A percentile compares a stretch with the other conserved stretches of the same genome.
These are phyloP conservation scores for Colletotrichum sp. DNA, from an alignment of 2,329 filamentous ascomycete genomes.

Conservation along the genomic window DNA sequence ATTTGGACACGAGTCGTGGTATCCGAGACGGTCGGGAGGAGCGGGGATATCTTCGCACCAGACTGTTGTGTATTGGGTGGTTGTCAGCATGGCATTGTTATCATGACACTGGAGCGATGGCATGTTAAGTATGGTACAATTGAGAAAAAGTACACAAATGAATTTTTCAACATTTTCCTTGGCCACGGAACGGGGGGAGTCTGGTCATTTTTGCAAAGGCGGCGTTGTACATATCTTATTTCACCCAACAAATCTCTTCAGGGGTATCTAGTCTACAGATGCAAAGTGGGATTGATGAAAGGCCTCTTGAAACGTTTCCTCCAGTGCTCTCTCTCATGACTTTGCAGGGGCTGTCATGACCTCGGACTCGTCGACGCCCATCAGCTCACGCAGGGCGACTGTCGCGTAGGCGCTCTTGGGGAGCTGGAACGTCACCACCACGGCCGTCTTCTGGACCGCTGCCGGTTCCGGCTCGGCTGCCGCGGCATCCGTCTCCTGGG, in stretches of 20 bases:
- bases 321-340: not conserved
- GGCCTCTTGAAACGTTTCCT: not conserved
- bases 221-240: slow-evolving; percentile 7
- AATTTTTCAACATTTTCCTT: not conserved
- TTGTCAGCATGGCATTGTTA: not conserved
- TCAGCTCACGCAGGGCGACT: slow-evolving; percentile 80
- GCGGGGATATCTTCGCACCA: not conserved
- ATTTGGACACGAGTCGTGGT: not conserved
- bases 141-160: not conserved
- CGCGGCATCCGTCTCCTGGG: not conserved
- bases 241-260: not conserved
- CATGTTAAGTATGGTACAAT: not conserved
- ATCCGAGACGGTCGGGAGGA: not conserved
- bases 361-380: slow-evolving; percentile 46
- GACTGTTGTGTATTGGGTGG: not conserved
- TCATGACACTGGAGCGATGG: not conserved
- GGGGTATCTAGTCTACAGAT: slow-evolving; percentile 22
- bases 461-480: not conserved
- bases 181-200: not conserved
- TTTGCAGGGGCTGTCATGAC: not conserved
- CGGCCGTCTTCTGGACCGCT: slow-evolving; percentile 59
- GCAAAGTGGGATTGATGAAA: not conserved
- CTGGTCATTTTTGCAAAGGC: not conserved
- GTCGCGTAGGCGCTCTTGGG: slow-evolving; percentile 85
- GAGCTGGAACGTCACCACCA: slow-evolving; percentile 77